Evolutionary conservation across 2,329 filamentous ascomycete species (phyloP).

Genomic region (Fusarium decemcellulare): DNA sequence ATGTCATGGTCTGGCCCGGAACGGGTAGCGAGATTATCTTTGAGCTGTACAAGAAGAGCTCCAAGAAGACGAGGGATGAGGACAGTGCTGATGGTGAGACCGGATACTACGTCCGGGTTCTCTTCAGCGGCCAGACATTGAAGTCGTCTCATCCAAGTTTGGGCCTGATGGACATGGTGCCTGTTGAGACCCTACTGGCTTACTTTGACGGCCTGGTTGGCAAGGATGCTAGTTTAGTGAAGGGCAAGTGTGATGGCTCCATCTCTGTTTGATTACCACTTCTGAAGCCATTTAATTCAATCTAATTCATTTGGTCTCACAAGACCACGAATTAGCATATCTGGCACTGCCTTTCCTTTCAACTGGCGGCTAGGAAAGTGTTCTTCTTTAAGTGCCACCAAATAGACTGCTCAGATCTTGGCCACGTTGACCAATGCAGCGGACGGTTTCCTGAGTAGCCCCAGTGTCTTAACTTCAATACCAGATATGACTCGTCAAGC

Average conservation of each 20-base stretch:
- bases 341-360: too few relatives aligned
- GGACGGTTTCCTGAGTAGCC: too few relatives aligned
- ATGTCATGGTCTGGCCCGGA: conserved; percentile 86
- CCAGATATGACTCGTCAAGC: too few relatives aligned
- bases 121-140: conserved; percentile 79
- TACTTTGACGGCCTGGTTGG: conserved; percentile 84
- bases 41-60: conserved; percentile 72
- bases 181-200: conserved; percentile 72
- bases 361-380: too few relatives aligned
- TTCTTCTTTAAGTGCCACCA: too few relatives aligned
- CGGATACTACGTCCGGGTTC: conserved; percentile 72
- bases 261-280: background rate
- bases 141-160: conserved; percentile 77
- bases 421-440: too few relatives aligned
- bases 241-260: conserved; percentile 47
- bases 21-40: conserved; percentile 86
- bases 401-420: too few relatives aligned
- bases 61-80: background rate
- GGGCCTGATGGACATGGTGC: conserved; percentile 80
- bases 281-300: too few relatives aligned
- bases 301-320: too few relatives aligned
- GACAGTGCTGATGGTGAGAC: conserved; percentile 20
- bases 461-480: too few relatives aligned
- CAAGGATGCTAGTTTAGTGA: conserved; percentile 58
- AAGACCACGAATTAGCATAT: too few relatives aligned